These are phyloP conservation scores for Microglena sp. DNA, from an alignment of 139 green algal genomes.

Conservation along the genomic window DNA sequence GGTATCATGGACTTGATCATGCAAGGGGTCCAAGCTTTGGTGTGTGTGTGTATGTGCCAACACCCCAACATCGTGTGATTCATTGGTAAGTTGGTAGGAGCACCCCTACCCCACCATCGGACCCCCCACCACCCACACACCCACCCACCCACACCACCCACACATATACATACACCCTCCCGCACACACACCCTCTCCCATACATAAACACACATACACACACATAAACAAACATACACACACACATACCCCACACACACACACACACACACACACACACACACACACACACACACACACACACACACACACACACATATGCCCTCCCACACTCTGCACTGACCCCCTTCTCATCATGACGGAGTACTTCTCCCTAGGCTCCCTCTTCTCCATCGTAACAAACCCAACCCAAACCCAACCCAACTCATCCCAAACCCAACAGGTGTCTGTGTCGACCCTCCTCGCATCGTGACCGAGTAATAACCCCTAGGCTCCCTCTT, in stretches of 20 bases:
- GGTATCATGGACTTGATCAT: conserved; percentile 21
- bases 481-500: conserved; percentile 35
- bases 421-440: no score
- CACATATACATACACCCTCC: no score
- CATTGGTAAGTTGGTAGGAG: conserved; percentile 21
- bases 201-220: no score
- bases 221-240: no score
- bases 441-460: conserved; percentile 38
- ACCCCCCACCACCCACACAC: neutral
- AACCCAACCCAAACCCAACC: no score
- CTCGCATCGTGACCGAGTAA: conserved; percentile 50
- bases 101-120: neutral
- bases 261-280: no score
- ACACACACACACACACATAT: no score
- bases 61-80: conserved; percentile 49
- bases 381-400: conserved; percentile 25
- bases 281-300: no score
- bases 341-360: conserved; percentile 45
- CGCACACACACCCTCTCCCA: no score
- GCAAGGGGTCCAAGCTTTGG: conserved; percentile 31
- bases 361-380: conserved; percentile 42
- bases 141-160: neutral
- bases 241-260: no score
- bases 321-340: conserved; percentile 34
- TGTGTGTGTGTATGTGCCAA: conserved; percentile 4